Base-by-base conservation (phyloP, 306 rosid genomes). In the Malus sylvestris region DNA sequence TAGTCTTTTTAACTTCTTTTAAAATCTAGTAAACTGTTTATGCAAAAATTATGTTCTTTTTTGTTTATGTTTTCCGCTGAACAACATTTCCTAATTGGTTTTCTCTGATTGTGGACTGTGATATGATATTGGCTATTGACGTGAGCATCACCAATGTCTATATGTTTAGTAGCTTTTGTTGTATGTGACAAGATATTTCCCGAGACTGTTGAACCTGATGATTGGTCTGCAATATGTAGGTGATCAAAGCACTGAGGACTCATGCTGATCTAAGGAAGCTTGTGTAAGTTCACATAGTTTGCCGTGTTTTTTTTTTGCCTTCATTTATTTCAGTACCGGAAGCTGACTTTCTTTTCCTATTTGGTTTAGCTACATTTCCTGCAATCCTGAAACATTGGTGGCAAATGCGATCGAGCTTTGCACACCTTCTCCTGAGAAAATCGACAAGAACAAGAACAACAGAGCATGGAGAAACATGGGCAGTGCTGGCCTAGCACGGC, bases 361-460 rank as follows among this genome's bases (percentile, higher is more conserved):
- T 77, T 77, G 84, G 79, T 90, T 84, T 87, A 95, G 99, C 69
- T 95, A 95, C 84, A 95, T 95, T 85, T 95, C 99, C 73, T 95
- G 97, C 80, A 95, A 92, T 85, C 97, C 99, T 55, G 99, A 92
- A 69, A 92, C 85, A 75, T 83, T 95, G 84, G 96, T 92, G 79
- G 97, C 99, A 72, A 95, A 95, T 86, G 93, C 99, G 20, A 92
- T 95, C 27, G 97, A 95, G 82, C 97, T 95, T 58, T 95, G 97
- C 80, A 89, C 97, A 2, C 99, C 99, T 23, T 92, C 99, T 40
- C 86, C 93, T 16, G 71, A 51, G 72, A 85, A 83, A 80, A 70
- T 76, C 13, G 92, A 91, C 78, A 91, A 89, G 73, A 85, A 88
- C 64, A 89, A 87, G 89, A 88, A 89, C 88, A 89, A 92, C 85